Conservation (phyloP, 169 alveolate species). For the Plasmodium adleri region DNA sequence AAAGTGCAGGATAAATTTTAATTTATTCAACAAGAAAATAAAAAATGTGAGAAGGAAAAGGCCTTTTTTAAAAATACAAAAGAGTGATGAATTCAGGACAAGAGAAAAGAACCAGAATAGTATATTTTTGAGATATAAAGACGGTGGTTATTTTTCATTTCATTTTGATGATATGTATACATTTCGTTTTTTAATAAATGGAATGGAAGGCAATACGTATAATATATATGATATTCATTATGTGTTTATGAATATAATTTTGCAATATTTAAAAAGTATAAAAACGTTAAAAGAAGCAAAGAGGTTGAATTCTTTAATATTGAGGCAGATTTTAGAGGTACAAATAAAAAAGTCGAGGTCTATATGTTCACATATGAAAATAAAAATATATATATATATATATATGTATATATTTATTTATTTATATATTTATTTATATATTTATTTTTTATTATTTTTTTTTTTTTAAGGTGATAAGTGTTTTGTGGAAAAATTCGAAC, state of each 20-base stretch:
- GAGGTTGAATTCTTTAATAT: constrained; percentile 9
- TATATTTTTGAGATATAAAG: neutral
- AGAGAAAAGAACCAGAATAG: no score
- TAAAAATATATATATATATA: neutral
- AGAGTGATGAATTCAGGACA: no score
- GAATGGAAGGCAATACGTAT: constrained; percentile 9
- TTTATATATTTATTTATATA: neutral
- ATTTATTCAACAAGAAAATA: no score
- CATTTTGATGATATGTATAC: constrained; percentile 62
- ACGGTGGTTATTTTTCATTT: constrained; percentile 40
- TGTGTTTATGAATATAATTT: constrained; percentile 28
- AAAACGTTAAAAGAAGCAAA: constrained; percentile 21
- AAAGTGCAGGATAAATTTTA: neutral
- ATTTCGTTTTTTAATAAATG: constrained; percentile 33
- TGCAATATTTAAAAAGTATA: constrained; percentile 16
- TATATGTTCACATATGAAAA: neutral
- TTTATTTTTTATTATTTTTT: neutral
- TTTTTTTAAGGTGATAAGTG: constrained; percentile 16
- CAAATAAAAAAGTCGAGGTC: neutral
- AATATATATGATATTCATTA: constrained; percentile 22
- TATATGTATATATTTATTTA: neutral
- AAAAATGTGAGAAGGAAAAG: no score
- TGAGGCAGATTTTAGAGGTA: constrained; percentile 41
- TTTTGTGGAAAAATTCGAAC: neutral
- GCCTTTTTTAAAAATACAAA: no score